These are phyloP conservation scores for Coriaria nepalensis DNA, from an alignment of 306 rosid genomes.

Conservation along the genomic window DNA sequence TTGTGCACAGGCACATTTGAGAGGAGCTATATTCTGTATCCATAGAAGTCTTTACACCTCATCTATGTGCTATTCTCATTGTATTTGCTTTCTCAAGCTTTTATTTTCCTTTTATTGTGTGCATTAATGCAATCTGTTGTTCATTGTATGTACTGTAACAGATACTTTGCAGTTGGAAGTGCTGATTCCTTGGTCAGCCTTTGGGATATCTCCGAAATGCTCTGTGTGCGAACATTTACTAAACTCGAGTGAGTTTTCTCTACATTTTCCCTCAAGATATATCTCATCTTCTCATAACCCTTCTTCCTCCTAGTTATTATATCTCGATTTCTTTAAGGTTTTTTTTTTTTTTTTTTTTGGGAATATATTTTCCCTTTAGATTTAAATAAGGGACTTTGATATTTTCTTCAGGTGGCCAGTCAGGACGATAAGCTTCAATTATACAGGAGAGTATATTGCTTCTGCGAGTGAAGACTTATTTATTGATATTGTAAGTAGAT, in stretches of 20 bases:
- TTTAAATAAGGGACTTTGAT: constrained; percentile 10
- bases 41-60: too few relatives aligned
- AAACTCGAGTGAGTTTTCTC: constrained; percentile 68
- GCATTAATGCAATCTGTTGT: neutral
- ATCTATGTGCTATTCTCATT: too few relatives aligned
- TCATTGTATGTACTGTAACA: constrained; percentile 17
- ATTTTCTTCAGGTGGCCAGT: constrained; percentile 72
- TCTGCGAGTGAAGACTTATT: constrained; percentile 89
- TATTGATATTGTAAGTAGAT: constrained; percentile 75
- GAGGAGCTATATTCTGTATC: too few relatives aligned
- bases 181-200: constrained; percentile 94
- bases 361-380: neutral
- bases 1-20: too few relatives aligned
- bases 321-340: too few relatives aligned
- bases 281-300: too few relatives aligned
- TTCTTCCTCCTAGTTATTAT: too few relatives aligned
- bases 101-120: too few relatives aligned
- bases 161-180: constrained; percentile 94
- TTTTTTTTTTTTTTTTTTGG: too few relatives aligned
- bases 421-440: constrained; percentile 82
- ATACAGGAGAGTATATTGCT: constrained; percentile 77
- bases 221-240: constrained; percentile 83
- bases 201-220: constrained; percentile 94
- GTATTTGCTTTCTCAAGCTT: too few relatives aligned
- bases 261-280: neutral